Evolutionary conservation across 768 basidiomycete species (phyloP), one percentile per base, ranked within the genome.

Genomic region (Butyriboletus loyo): DNA sequence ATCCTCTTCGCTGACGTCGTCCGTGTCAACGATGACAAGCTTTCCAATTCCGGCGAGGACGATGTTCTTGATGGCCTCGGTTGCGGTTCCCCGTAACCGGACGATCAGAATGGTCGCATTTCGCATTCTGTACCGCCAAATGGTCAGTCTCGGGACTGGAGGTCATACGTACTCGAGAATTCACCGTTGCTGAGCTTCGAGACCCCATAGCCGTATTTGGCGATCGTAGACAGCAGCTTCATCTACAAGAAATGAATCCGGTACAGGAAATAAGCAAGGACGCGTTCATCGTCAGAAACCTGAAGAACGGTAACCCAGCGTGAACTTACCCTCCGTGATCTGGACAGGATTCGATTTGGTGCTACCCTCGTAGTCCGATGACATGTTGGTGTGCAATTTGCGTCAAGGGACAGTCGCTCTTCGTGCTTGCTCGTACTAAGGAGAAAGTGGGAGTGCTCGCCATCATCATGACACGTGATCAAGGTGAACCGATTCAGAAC

Each of bases 191-290:
- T 99, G 97, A 32, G 97, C 97, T 68, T 98, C 97, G 37, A 98
- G 82, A 40, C 97, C 97, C 97, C 97, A 99, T 60, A 98, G 73
- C 28, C 96, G 84, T 75, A 98, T 97, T 71, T 98, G 95, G 25
- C 96, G 85, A 69, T 98, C 97, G 69, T 98, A 97, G 24, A 97
- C 79, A 14, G 89, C 91, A n/a, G 83, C 85, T 59, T 86, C 80
- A 62, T 82, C 80, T 82, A 52, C 38, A 15, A 38, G 30, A 35
- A 30, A 42, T 17, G 32, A 22, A 21, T 41, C 14, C 28, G 9
- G 22, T 28, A 27, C 30, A 41, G 44, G 24, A 31, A 47, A 35
- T 17, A 42, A 5, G 22, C 39, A 27, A 34, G 30, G 49, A 51
- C 35, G 38, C 31, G 47, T 47, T 46, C 38, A 32, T 27, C n/a